Base-by-base conservation (phyloP, 2,329 filamentous ascomycete genomes). In the Calonectria pseudoreteaudii region DNA sequence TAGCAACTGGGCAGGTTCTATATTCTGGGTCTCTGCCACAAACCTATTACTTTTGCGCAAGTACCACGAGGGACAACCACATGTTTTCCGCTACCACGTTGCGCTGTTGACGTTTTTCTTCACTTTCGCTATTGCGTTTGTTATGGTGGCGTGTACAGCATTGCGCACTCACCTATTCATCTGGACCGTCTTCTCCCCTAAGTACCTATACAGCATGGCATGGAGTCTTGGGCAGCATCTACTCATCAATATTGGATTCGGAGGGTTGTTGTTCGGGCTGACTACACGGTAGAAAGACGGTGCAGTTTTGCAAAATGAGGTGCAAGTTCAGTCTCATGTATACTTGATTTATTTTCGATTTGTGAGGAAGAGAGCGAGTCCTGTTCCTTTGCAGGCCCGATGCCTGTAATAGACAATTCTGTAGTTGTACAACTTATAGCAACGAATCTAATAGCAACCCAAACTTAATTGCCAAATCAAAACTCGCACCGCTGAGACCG, bases 101-200 rank as follows among this genome's bases (percentile, higher is more conserved):
- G 86, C 90, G 0, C 80, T 94, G 50, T 84, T 94, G 80, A 98
- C 95, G 1, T 83, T 93, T 14, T 98, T 97, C 82, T 86, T 91
- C 14, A 89, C 93, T 1, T 86, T 87, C 1, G 92, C 91, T 76
- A 85, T 94, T 68, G 85, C 91, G 3, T 93, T 92, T 60, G 93
- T 98, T 30, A 98, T 98, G 96, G 91, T 90, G 18, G 95, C 96
- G 20, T 99, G 97, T 84, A 95, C 94, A 62, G 88, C 91, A 10
- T 84, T 99, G 81, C 88, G 96, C 77, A 95, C 94, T 36, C 97
- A 99, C 87, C 84, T 99, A 72, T 99, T 99, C 83, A 96, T 99
- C 75, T 99, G 97, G 97, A 98, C 96, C 0, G 97, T 99, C 14
- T 99, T 99, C 84, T 98, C 95, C 76, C 97, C 97, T 0, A 99